Evolutionary conservation across 768 basidiomycete species (phyloP), one percentile per base, ranked within the genome.

Genomic region (Phlebiopsis flavidoalba): DNA sequence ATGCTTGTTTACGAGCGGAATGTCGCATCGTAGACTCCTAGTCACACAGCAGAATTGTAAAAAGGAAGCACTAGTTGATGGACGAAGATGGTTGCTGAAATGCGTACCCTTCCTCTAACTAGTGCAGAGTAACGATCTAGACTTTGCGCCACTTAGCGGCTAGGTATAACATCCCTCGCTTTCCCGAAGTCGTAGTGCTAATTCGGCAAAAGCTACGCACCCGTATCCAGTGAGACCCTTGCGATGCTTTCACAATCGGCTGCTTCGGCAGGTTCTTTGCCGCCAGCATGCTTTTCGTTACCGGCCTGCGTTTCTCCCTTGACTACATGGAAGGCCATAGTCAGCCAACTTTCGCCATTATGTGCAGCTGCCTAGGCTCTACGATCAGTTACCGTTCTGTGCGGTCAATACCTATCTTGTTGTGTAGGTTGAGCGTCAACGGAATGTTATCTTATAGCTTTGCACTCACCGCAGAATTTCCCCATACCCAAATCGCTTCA

Each of bases 81-180:
- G n/a, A n/a, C n/a, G n/a, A n/a, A n/a, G n/a, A n/a, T n/a, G n/a
- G n/a, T n/a, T n/a, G n/a, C n/a, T n/a, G n/a, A n/a, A 24, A 50
- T 33, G 40, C 69, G 60, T 58, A 83, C 93, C 88, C n/a, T n/a
- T 78, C 88, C 86, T 31, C 90, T 79, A 31, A 85, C 81, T n/a
- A n/a, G 64, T 88, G 85, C 35, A 99, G n/a, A n/a, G 74, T 17
- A 89, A n/a, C 93, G 49, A 99, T n/a, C n/a, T 77, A 0, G 91
- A 90, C 73, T 93, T 98, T 0, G 97, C n/a, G 97, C 97, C 96
- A 96, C 8, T n/a, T n/a, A n/a, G 93, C 67, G 47, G 87, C 87
- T n/a, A 0, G 90, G 86, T 14, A 82, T 81, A 0, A 76, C 73
- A 61, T 88, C 82, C 2, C 97, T 78, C 0, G 91, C 91, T 60